phyloP scores from a whole-genome alignment of 495 filamentous ascomycete genomes.

The Daldinia vernicosa region DNA sequence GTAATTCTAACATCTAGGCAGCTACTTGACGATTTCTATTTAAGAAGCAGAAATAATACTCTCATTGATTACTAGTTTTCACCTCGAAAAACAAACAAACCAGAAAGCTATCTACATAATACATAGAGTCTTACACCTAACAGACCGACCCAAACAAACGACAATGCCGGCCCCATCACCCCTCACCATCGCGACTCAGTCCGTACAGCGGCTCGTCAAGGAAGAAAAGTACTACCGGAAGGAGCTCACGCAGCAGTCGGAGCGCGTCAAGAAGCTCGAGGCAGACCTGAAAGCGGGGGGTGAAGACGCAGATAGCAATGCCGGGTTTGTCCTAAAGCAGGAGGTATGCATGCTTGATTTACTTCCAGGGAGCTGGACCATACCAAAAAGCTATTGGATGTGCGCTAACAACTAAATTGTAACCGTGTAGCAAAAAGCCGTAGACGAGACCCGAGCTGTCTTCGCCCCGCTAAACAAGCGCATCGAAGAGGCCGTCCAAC shows the following conservation, averaged over 20 bases:
- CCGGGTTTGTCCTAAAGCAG: slow-evolving; percentile 77
- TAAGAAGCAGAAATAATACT: slow-evolving; percentile 5
- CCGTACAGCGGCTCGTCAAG: slow-evolving; percentile 84
- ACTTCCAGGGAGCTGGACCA: neutral
- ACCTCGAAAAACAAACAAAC: neutral
- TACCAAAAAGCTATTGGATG: neutral
- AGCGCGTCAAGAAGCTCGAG: slow-evolving; percentile 73
- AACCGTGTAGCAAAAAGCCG: slow-evolving; percentile 69
- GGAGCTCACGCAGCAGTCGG: slow-evolving; percentile 76
- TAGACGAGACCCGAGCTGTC: slow-evolving; percentile 84
- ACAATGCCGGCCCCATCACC: slow-evolving; percentile 77
- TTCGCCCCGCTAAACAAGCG: slow-evolving; percentile 72
- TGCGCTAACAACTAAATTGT: slow-evolving; percentile 34
- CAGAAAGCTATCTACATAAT: neutral
- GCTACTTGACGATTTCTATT: slow-evolving; percentile 20
- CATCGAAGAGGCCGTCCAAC: slow-evolving; percentile 71
- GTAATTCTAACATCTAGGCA: slow-evolving; percentile 28
- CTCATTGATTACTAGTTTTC: neutral
- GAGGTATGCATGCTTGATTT: slow-evolving; percentile 66
- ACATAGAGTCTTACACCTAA: slow-evolving; percentile 1
- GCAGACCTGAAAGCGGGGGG: slow-evolving; percentile 53
- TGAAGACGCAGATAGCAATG: slow-evolving; percentile 68
- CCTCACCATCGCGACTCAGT: slow-evolving; percentile 75
- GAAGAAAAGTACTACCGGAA: slow-evolving; percentile 90
- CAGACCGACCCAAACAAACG: slow-evolving; percentile 2